Evolutionary conservation across 257 asterid species (phyloP).

Genomic region (Parsonsia alboflavescens): DNA sequence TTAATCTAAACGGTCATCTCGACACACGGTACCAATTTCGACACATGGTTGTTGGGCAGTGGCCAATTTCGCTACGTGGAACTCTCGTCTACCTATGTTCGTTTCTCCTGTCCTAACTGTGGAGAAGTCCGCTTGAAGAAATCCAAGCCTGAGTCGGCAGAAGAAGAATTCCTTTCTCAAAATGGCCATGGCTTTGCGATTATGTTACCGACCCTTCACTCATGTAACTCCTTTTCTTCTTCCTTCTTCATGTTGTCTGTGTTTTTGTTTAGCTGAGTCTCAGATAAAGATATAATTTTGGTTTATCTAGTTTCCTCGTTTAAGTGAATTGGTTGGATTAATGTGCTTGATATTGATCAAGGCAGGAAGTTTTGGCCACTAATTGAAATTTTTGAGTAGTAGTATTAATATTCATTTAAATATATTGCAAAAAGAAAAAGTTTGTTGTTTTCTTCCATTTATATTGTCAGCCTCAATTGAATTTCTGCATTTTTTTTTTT

Average conservation of each 20-base stretch:
- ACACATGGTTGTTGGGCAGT: no score
- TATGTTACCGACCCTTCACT: slow-evolving; percentile 28
- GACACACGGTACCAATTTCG: no score
- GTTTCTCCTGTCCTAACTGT: not conserved
- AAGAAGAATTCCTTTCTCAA: not conserved
- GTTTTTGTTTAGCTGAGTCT: not conserved
- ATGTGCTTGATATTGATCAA: not conserved
- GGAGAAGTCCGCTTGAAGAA: not conserved
- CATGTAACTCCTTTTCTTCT: slow-evolving; percentile 29
- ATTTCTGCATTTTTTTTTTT: not conserved
- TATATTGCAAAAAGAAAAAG: not conserved
- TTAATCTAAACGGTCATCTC: no score
- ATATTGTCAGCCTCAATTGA: no score
- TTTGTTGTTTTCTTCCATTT: not conserved
- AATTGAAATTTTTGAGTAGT: not conserved
- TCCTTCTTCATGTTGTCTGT: not conserved
- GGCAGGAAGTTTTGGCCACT: not conserved
- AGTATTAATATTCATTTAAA: not conserved
- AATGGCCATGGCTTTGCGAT: slow-evolving; percentile 22
- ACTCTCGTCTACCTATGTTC: not conserved
- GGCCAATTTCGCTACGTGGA: slow-evolving; percentile 5
- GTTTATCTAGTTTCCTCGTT: not conserved
- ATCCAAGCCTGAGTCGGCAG: not conserved
- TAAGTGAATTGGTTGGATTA: not conserved
- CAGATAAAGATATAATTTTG: not conserved